These are phyloP conservation scores for Hanseniaspora meyeri DNA, from an alignment of 805 yeast species.

Conservation along the genomic window DNA sequence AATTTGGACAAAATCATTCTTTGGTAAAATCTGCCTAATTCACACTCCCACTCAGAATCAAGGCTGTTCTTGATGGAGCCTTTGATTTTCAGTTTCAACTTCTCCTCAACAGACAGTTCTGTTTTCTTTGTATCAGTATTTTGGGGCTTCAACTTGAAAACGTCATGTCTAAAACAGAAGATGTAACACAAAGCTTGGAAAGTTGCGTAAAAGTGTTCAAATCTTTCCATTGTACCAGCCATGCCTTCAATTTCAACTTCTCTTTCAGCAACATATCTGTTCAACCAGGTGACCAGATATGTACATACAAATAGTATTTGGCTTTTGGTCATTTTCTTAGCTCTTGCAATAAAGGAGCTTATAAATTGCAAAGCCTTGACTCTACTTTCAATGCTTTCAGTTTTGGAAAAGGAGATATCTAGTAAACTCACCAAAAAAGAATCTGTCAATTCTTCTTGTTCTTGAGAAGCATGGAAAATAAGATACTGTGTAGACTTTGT, in stretches of 20 bases:
- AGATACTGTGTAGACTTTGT: constrained; percentile 81
- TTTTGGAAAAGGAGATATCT: constrained; percentile 65
- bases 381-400: constrained; percentile 59
- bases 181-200: constrained; percentile 84
- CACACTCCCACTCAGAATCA: constrained; percentile 52
- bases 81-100: neutral
- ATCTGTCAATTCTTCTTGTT: constrained; percentile 70
- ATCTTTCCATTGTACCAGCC: constrained; percentile 72
- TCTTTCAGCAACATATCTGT: constrained; percentile 67
- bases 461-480: constrained; percentile 68
- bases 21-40: constrained; percentile 75
- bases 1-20: constrained; percentile 74
- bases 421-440: constrained; percentile 70
- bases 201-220: constrained; percentile 78
- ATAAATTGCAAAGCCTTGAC: constrained; percentile 86
- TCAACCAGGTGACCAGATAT: constrained; percentile 72
- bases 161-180: constrained; percentile 72
- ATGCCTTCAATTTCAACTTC: constrained; percentile 61
- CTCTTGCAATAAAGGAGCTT: constrained; percentile 82
- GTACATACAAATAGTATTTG: constrained; percentile 76
- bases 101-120: constrained; percentile 20
- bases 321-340: constrained; percentile 51
- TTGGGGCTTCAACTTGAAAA: constrained; percentile 30
- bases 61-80: constrained; percentile 15
- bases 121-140: neutral